phyloP scores from a whole-genome alignment of 2,329 filamentous ascomycete species.

The Cytospora piceae region DNA sequence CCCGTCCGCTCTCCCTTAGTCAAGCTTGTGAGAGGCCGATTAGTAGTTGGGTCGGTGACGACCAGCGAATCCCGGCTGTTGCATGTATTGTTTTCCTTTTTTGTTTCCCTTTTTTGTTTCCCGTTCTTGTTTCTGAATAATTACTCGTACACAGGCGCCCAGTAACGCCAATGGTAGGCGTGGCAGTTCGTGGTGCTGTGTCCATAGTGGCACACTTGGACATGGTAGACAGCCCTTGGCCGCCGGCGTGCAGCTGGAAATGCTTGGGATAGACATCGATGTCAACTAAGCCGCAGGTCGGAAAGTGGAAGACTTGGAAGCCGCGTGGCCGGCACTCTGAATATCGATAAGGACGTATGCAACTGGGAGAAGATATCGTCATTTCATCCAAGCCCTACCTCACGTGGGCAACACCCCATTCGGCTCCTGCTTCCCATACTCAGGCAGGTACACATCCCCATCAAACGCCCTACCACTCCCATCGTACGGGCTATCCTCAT shows the following conservation, averaged over 20 bases:
- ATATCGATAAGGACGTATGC: neutral
- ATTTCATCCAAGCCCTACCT: neutral
- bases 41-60: conserved; percentile 13
- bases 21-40: conserved; percentile 13
- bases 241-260: too few species aligned
- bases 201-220: too few species aligned
- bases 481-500: conserved; percentile 48
- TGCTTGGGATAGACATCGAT: too few species aligned
- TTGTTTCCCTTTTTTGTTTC: neutral
- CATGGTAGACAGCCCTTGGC: too few species aligned
- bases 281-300: too few species aligned
- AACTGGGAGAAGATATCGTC: neutral
- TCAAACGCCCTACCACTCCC: conserved; percentile 49
- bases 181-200: too few species aligned
- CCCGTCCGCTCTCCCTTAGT: conserved; percentile 13
- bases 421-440: conserved; percentile 43
- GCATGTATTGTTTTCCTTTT: conserved; percentile 1
- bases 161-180: too few species aligned
- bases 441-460: conserved; percentile 44
- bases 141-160: neutral
- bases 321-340: neutral
- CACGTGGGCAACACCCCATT: conserved; percentile 26
- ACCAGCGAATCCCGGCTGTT: conserved; percentile 10
- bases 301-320: too few species aligned
- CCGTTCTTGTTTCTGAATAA: neutral